Base-by-base conservation (phyloP, 2,329 filamentous ascomycete species). In the Epichloe sp. region DNA sequence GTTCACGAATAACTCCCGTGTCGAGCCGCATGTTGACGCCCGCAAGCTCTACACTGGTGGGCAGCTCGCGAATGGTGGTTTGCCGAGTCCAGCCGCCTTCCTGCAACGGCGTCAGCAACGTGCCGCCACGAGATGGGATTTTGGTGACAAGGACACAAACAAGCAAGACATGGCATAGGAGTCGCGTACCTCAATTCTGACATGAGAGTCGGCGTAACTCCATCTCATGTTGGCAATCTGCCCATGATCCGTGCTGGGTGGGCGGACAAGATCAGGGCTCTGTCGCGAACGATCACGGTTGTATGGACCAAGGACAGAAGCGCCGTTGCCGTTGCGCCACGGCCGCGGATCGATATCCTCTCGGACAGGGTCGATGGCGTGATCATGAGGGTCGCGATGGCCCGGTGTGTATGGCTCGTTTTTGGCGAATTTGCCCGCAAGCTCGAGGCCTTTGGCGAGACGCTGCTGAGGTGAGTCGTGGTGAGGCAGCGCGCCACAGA, bases 21-120 rank as follows among this genome's bases (percentile, higher is more conserved):
- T 83, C 84, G 3, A 89, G 77, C 11, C 85, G 78, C 85, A 89
- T 89, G 63, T 89, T 87, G 50, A 88, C 85, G 41, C 82, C 80
- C 2, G 85, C 85, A 44, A 89, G 75, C 62, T 88, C 82, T n/a
- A 79, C 73, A 57, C 80, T 84, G 7, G 76, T 76, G 35, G 77
- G 74, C 3, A 86, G 71, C 65, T 85, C 81, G 35, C 79, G 75
- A 15, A 81, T 68, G 4, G 82, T 86, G 0, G 84, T 88, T 65
- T 88, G 82, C 23, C 85, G 75, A 1, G 85, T 86, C 85, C 85
- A 89, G 49, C 85, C 84, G 46, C 82, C 83, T 65, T 88, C 83
- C 74, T 87, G 51, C 41, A 42, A 15, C 4, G 4, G 8, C 4
- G 42, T 60, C 8, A 59, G 52, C 5, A 26, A 26, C 17, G n/a